Base-by-base conservation (phyloP, 2,329 filamentous ascomycete species). In the Paecilomyces sp. region DNA sequence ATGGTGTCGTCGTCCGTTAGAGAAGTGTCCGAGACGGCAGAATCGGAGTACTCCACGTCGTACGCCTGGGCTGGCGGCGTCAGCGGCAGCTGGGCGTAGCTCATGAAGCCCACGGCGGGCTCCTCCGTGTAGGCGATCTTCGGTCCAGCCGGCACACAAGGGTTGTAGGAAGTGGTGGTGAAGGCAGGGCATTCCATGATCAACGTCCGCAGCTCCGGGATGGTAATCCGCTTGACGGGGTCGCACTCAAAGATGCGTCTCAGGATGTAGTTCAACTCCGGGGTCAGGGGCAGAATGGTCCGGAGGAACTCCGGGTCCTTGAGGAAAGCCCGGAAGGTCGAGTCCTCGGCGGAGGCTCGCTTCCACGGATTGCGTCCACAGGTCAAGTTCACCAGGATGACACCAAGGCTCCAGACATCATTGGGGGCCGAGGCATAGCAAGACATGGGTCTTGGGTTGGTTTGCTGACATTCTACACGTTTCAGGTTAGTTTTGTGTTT, bases 341-440 rank as follows among this genome's bases (percentile, higher is more conserved):
- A 91, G 76, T 99, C 94, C 75, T 96, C 91, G 67, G 86, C 82
- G 12, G 92, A 96, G 63, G 94, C 94, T 74, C 94, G 89, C 80
- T 97, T 97, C 94, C 94, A 99, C 61, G 94, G 94, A 78, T 99
- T 99, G 74, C 94, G 91, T 72, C 94, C 94, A 79, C 94, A 99
- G 57, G 92, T 96, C 66, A 99, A 83, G 80, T 99, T 99, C 69
- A 99, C 92, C 62, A 99, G 83, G 73, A 99, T 96, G 57, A 99
- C 93, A 67, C 94, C 94, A n/a, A 99, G 84, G 70, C 90, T 93
- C 94, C 94, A 99, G 68, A 97, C 87, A 76, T 99, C 94, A 79
- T 97, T 99, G 60, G 93, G 90, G 57, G 91, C 92, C 65, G 92
- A 96, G 66, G 88, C 88, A 77, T 99, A 99, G 76, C 85, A 93